Base-by-base conservation (phyloP, 192 early-diverging fungal genomes). In the Backusella luteola region DNA sequence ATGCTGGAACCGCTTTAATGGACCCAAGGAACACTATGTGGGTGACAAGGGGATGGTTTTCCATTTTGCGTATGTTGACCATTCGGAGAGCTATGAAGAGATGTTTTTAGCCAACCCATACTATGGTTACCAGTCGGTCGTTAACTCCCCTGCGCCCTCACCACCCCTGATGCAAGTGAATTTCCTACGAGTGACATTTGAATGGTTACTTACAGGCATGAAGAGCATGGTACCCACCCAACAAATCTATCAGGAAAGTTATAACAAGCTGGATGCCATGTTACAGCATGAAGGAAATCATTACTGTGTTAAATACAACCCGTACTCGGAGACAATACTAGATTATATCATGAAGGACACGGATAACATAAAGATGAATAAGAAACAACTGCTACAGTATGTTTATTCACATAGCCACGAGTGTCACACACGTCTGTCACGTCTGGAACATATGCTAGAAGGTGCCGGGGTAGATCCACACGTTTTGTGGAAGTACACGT, bases 401-500 rank as follows among this genome's bases (percentile, higher is more conserved):
- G 29, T 81, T 12, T 77, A 77, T 2, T 74, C 72, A 29, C 78
- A 79, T 44, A 75, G 73, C 19, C 76, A 81, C 49, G 73, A 78
- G 67, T 77, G 52, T 29, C 73, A 78, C 14, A 81, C 80, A 9
- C 75, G 76, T 1, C 42, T 81, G 5, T 75, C 76, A 23, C 39
- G 66, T 26, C 29, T 81, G 34, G 73, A 77, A 12, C 76, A 78
- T 32, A 63, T 74, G 56, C 14, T 81, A 6, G 76, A 73, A 38
- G 80, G 71, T 23, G 73, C 70, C 4, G 76, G 80, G 12, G 80
- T 81, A 6, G 76, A 81, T 72, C 53, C 76, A 11, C 73, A 77
- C 3, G 68, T 81, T 35, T 71, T 81, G 23, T 81, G 80, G 80
- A 81, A 81, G 34, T 81, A 81, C 32, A 39, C 80, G 1, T 81